These are phyloP conservation scores for Helichrysum umbraculigerum DNA, from an alignment of 129 eudicot species.

Conservation along the genomic window DNA sequence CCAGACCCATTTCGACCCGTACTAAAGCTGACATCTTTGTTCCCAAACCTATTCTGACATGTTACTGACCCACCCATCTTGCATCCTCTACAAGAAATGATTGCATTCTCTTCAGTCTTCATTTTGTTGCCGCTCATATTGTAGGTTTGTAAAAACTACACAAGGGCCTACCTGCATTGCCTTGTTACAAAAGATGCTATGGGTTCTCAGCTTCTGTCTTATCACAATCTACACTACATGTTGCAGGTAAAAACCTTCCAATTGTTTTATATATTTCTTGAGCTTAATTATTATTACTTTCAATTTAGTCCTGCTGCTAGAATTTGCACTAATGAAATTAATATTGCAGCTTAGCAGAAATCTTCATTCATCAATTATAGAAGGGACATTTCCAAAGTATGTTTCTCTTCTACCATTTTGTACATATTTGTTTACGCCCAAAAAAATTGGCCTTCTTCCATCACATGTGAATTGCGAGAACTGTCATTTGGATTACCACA, in stretches of 20 bases:
- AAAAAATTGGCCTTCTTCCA: neutral
- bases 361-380: constrained; percentile 86
- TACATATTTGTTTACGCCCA: neutral
- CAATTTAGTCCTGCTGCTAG: neutral
- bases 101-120: neutral
- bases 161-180: constrained; percentile 93
- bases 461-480: constrained; percentile 8
- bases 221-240: constrained; percentile 90
- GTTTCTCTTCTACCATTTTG: constrained; percentile 28
- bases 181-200: constrained; percentile 98
- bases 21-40: neutral
- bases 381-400: constrained; percentile 86
- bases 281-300: neutral
- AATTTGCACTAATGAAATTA: constrained; percentile 4
- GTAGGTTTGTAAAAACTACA: constrained; percentile 86
- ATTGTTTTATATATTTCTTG: neutral
- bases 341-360: constrained; percentile 87
- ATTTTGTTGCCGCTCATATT: constrained; percentile 20
- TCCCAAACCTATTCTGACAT: neutral
- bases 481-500: neutral
- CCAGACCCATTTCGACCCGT: neutral
- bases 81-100: neutral
- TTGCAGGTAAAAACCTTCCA: constrained; percentile 52
- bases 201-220: constrained; percentile 98
- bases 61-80: neutral